A percentile compares a stretch with the other conserved stretches of the same genome.
Evolutionary conservation across 202 grass and related monocot genomes (phyloP).

Genomic region (Panicum hallii): DNA sequence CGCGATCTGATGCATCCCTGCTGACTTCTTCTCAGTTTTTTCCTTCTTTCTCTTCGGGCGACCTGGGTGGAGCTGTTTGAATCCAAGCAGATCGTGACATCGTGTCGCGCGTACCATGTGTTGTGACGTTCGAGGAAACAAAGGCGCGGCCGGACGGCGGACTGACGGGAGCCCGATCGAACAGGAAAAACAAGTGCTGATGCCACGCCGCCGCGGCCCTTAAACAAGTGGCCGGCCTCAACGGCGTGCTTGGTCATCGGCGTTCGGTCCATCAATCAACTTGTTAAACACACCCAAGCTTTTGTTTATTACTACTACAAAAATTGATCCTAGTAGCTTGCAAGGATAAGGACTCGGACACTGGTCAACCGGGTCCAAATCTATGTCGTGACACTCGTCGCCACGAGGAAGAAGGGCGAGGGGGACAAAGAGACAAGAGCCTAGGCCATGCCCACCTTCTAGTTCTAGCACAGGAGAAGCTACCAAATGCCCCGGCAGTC

Average conservation of each 20-base stretch:
- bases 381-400: slow-evolving; percentile 37
- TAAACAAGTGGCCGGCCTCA: slow-evolving; percentile 52
- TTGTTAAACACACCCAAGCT: background rate
- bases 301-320: too few relatives aligned
- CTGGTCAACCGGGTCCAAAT: slow-evolving; percentile 41
- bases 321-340: background rate
- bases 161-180: background rate
- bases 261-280: background rate
- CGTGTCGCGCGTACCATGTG: background rate
- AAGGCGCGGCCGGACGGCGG: slow-evolving; percentile 1
- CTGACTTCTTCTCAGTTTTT: background rate
- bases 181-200: background rate
- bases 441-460: slow-evolving; percentile 1
- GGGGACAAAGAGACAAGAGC: slow-evolving; percentile 34
- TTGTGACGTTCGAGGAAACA: slow-evolving; percentile 33
- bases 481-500: background rate
- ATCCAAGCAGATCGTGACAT: background rate
- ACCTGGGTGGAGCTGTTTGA: background rate
- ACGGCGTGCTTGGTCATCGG: background rate
- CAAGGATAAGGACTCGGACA: slow-evolving; percentile 23
- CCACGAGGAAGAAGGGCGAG: background rate
- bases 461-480: background rate
- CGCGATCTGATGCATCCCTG: background rate
- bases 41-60: background rate
- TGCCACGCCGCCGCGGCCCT: slow-evolving; percentile 13